Base-by-base conservation (phyloP, 2,329 filamentous ascomycete genomes). In the Aspergillus neoniger region DNA sequence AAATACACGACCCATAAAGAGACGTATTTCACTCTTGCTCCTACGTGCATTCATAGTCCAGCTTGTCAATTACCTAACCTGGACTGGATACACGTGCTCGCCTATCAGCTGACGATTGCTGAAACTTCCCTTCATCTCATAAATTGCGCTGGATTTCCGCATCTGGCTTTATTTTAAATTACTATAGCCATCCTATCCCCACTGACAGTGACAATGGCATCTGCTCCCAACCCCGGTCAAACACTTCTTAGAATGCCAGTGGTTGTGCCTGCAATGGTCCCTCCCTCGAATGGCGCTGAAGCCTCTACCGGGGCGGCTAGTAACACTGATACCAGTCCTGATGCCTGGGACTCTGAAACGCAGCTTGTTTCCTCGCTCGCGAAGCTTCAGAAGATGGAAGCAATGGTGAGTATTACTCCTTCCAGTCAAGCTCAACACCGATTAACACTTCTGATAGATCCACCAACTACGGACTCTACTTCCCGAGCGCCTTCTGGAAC, bases 401-500 rank as follows among this genome's bases (percentile, higher is more conserved):
- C 68, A 10, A 72, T 66, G 63, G 72, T 74, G 41, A 36, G 64
- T 55, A 14, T 25, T 14, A 23, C 12, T 44, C 30, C 28, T 21
- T 23, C 32, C 30, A 19, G 21, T 30, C 19, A 15, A 10, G 51
- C 21, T 17, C 19, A 48, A 19, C 15, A 19, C 39, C 47, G 48
- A 14, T 59, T 68, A 53, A 69, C 58, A 23, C 8, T 50, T 10
- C 17, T 8, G 5, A 14, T 56, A 81, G 78, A 77, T 80, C 54
- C 77, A 79, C 55, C 70, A 75, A 62, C 69, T 81, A 15, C 79
- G 79, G 50, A 72, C 70, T 23, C 68, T 80, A 17, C 67, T 81
- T 30, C 79, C 79, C 3, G 74, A 72, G 19, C 75, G 76, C 25
- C 60, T 80, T 10, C 66, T 79, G 38, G 75, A 77, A 12, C 77